Evolutionary conservation across 306 rosid species (phyloP), one percentile per base, ranked within the genome.

Genomic region (Malus asiatica): DNA sequence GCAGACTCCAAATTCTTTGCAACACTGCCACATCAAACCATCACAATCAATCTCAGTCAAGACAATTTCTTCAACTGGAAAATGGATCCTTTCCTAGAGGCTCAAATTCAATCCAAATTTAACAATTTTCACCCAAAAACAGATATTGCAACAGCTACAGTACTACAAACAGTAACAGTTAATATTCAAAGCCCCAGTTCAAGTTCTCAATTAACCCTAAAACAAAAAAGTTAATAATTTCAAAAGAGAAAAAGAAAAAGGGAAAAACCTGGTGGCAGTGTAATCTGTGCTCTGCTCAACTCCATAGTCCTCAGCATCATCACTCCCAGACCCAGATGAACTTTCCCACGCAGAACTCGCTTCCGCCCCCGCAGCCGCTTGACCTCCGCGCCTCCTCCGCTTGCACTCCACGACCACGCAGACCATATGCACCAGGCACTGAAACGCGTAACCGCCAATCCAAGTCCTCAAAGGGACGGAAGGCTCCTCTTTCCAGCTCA

Each of bases 1-100:
- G 90, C 97, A 32, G 99, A 90, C 81, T 92, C 97, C 40, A 95
- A 53, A 80, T 83, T 80, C 84, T 90, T 92, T 32, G 81, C 78
- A 74, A 86, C 70, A 83, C 94, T 95, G 90, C 76, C 81, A 61
- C 19, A 29, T 40, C 45, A 79, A 63, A 74, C 70, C 46, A 20
- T 57, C 22, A 18, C 22, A 18, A 57, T 61, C 66, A 61, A 61
- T 14, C 32, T 61, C 66, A 3, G 35, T 61, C 35, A 2, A 6
- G 4, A 61, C 66, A 25, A 9, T 23, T 12, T 6, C 10, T 60
- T 58, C 20, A 10, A 20, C 0, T 58, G 30, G 14, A 7, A 15
- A 29, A 30, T 29, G 42, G 30, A 19, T 7, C 8, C 45, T 8
- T 64, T 30, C 46, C 8, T 32, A 30, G 4, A 68, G 52, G 72